phyloP scores from a whole-genome alignment of 2,329 filamentous ascomycete species.

The Alternaria hordeiaustralica region DNA sequence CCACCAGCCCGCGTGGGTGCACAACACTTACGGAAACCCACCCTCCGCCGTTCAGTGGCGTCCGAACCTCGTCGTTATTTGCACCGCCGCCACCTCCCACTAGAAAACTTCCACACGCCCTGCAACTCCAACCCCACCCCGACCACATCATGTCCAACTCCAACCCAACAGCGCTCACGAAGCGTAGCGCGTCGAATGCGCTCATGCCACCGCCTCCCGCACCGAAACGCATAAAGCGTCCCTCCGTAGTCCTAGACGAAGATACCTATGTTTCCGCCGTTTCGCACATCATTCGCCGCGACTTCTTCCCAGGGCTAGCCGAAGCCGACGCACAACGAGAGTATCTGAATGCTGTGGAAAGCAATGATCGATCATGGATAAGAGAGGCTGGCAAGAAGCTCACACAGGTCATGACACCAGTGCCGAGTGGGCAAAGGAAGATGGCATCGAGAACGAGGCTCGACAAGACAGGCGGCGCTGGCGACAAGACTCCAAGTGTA shows the following conservation, averaged over 20 bases:
- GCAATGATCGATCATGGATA: conserved; percentile 85
- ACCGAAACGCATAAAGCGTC: conserved; percentile 88
- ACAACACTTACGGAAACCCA: background rate
- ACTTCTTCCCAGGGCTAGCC: conserved; percentile 92
- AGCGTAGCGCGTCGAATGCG: conserved; percentile 68
- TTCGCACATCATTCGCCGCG: conserved; percentile 91
- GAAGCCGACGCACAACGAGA: conserved; percentile 89
- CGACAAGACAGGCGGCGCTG: conserved; percentile 24
- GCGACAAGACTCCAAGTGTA: conserved; percentile 66
- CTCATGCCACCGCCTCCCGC: conserved; percentile 89
- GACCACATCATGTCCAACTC: conserved; percentile 28
- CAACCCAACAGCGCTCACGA: conserved; percentile 68
- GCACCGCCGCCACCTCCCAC: background rate
- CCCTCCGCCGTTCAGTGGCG: too few species aligned
- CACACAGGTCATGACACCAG: conserved; percentile 80
- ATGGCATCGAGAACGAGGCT: conserved; percentile 38
- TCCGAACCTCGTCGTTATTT: background rate
- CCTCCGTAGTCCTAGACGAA: conserved; percentile 86
- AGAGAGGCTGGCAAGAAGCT: conserved; percentile 71
- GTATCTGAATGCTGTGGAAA: conserved; percentile 89
- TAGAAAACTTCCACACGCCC: background rate
- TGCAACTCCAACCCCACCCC: background rate
- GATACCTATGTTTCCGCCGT: conserved; percentile 90
- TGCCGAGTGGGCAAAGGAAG: conserved; percentile 56
- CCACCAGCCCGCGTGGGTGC: conserved; percentile 1